Evolutionary conservation across 1,284 basidiomycete genomes (phyloP).

Genomic region (Stereum hirsutum): DNA sequence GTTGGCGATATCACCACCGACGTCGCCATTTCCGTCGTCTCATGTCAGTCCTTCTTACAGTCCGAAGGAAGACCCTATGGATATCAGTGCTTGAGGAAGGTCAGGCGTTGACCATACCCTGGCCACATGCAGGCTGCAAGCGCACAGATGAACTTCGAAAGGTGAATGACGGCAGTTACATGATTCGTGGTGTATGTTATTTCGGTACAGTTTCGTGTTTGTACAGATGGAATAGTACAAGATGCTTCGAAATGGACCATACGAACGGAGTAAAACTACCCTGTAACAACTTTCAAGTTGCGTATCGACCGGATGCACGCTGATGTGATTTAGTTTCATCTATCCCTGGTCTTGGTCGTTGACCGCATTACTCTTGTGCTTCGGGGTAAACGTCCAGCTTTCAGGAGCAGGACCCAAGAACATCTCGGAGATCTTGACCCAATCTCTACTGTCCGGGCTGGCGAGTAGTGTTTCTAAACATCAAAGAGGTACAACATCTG

Average conservation of each 20-base stretch:
- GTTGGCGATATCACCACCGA: slow-evolving; percentile 20
- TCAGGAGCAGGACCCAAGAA: slow-evolving; percentile 73
- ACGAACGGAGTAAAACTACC: no score
- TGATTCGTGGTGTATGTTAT: background rate
- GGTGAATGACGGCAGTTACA: no score
- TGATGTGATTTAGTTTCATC: background rate
- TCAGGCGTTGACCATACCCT: background rate
- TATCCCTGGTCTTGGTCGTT: slow-evolving; percentile 41
- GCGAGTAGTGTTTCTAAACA: slow-evolving; percentile 73
- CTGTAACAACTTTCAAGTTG: no score
- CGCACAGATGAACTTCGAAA: background rate
- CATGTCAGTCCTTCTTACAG: slow-evolving; percentile 4
- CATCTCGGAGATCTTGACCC: slow-evolving; percentile 95
- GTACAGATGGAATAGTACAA: no score
- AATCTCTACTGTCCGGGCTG: slow-evolving; percentile 78
- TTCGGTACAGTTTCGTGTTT: no score
- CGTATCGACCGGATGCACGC: no score
- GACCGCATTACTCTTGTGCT: slow-evolving; percentile 66
- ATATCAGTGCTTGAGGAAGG: slow-evolving; percentile 5
- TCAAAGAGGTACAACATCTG: slow-evolving; percentile 3
- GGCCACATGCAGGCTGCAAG: background rate
- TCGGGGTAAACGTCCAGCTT: slow-evolving; percentile 61
- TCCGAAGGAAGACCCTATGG: slow-evolving; percentile 10
- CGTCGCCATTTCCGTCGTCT: slow-evolving; percentile 11
- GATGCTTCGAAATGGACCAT: no score